Base-by-base conservation (phyloP, 306 rosid genomes). In the Delonix regia region DNA sequence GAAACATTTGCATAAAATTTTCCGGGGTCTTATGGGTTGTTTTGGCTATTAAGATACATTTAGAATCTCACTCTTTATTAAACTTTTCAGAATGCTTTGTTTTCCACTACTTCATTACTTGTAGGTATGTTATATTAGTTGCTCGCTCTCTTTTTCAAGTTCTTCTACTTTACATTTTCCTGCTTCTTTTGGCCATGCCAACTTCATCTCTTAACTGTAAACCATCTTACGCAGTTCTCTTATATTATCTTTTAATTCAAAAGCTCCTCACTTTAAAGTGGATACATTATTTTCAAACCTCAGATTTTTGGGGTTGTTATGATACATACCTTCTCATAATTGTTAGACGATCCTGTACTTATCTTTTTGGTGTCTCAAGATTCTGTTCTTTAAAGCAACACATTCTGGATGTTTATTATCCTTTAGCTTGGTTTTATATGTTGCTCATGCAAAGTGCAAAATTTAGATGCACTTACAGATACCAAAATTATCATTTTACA, bases 51-150 rank as follows among this genome's bases (percentile, higher is more conserved):
- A 34, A n/a, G 48, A 36, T 75, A 7, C 33, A 49, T 34, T 2
- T 22, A 39, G 74, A 25, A 68, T 68, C 33, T 41, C 57, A 27
- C 68, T 66, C 12, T 67, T 56, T 65, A 55, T 41, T 56, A 65
- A 55, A 21, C 71, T 42, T 66, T 68, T 68, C 34, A 56, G 6
- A 10, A 24, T 24, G 63, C 4, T 22, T 22, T 56, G 5, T 24
- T 11, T 12, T 7, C 63, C 30, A 24, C 3, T 56, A 45, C 73
- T 67, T 53, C 28, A 53, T 53, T 21, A 21, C 27, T 53, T 21
- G 5, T n/a, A 53, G 12, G 25, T 18, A 21, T 53, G 21, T 21
- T 5, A n/a, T 53, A 5, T n/a, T 19, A 52, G 11, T 53, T n/a
- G n/a, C 60, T 19, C 9, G 6, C 9, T 49, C 19, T 49, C 9